Evolutionary conservation across 371 early-diverging fungal genomes (phyloP), one percentile per base, ranked within the genome.

Genomic region (Mortierella sp.): DNA sequence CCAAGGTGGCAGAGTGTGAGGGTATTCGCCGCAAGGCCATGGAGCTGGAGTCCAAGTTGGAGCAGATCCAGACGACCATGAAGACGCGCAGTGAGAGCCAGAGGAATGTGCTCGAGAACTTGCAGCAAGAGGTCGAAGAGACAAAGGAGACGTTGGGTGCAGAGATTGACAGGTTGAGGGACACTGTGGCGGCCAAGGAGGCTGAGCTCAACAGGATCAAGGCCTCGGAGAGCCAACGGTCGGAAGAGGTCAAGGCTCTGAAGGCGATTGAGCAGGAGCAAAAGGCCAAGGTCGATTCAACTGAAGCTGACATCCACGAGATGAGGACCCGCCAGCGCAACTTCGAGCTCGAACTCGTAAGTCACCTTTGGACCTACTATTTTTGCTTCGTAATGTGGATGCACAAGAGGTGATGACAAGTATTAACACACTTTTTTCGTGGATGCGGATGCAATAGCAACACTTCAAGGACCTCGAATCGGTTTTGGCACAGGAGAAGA

Each of bases 101-200:
- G 43, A 86, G 86, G 52, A 86, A 82, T n/a, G 72, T 86, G 24
- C 79, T 77, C 41, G 88, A 83, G n/a, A 88, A 90, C 40, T 70
- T 89, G 61, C 86, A 85, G 52, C 80, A 86, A 37, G 89, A 90
- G 47, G 79, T 86, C 16, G 90, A 88, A 45, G 84, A 85, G 52
- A 68, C 88, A 68, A 88, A 85, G 40, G 86, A 85, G 68, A 76
- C 80, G 0, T 73, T 88, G 73, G 77, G 77, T 10, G 86, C 88
- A 0, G 78, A 86, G 26, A 71, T 85, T 65, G 68, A 86, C 66
- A 70, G 78, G 50, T 61, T 88, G 74, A 86, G 80, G 48, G 78
- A 75, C 66, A 43, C 79, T 10, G 67, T 86, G 63, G 67, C 72
- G 22, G 87, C 85, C 26, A 94, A 94, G 68, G 94, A 94, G 40